A percentile compares a stretch with the other conserved stretches of the same genome.
These are phyloP conservation scores for Coniferiporia sulphurascens DNA, from an alignment of 1,284 basidiomycete genomes.

Conservation along the genomic window DNA sequence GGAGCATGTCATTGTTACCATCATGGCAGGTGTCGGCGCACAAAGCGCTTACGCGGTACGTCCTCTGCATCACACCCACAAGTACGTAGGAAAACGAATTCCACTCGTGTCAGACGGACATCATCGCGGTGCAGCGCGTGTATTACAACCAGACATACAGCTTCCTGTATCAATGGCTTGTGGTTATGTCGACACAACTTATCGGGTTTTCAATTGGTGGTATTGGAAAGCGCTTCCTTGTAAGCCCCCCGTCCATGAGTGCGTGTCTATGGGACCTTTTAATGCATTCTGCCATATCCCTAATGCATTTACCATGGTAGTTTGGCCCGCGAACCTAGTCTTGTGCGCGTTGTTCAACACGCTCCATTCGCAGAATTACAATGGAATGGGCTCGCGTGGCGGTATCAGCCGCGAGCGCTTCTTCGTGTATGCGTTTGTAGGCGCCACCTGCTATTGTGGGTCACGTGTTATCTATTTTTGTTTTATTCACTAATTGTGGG, in stretches of 20 bases:
- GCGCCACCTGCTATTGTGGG: conserved; percentile 26
- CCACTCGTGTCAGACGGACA: conserved; percentile 27
- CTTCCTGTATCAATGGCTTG: conserved; percentile 24
- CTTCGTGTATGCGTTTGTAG: conserved; percentile 30
- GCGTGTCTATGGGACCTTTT: too few species aligned
- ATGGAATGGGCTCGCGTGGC: conserved; percentile 27
- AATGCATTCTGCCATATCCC: too few species aligned
- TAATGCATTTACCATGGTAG: too few species aligned
- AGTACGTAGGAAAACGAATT: background rate
- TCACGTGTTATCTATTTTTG: too few species aligned
- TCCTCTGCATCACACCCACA: conserved; percentile 20
- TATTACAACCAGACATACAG: conserved; percentile 26
- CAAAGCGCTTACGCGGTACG: conserved; percentile 44
- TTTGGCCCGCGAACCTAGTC: conserved; percentile 39
- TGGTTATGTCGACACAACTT: conserved; percentile 35
- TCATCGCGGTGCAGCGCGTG: conserved; percentile 28
- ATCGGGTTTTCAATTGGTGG: conserved; percentile 37
- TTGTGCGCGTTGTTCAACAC: conserved; percentile 39
- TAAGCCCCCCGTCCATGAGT: conserved; percentile 31
- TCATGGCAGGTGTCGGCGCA: background rate
- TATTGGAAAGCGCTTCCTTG: conserved; percentile 34
- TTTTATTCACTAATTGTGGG: too few species aligned
- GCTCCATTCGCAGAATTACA: conserved; percentile 34
- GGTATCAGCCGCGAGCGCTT: conserved; percentile 31
- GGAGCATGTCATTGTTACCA: conserved; percentile 45